These are phyloP conservation scores for Colletotrichum somersetense DNA, from an alignment of 2,329 filamentous ascomycete genomes.

Conservation along the genomic window DNA sequence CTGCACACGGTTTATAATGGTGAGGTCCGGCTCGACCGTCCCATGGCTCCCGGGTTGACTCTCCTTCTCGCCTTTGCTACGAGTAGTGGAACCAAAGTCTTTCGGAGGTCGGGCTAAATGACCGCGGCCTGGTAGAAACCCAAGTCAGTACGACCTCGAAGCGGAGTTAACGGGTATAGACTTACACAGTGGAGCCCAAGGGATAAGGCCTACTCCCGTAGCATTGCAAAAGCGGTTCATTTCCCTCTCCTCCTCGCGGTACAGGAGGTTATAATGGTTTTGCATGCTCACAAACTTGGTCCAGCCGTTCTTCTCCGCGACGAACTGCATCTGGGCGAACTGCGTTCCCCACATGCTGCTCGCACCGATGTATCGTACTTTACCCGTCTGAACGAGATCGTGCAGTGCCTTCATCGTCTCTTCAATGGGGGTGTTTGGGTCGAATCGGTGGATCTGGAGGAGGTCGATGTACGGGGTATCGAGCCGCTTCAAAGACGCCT, in stretches of 20 bases:
- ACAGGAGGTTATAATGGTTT: constrained; percentile 66
- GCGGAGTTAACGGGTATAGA: too few species aligned
- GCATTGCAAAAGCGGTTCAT: constrained; percentile 58
- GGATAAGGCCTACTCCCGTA: constrained; percentile 58
- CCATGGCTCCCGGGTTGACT: constrained; percentile 47
- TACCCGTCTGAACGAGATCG: constrained; percentile 68
- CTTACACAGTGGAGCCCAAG: constrained; percentile 44
- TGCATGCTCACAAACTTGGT: constrained; percentile 71
- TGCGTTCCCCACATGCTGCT: constrained; percentile 63
- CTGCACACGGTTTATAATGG: constrained; percentile 55
- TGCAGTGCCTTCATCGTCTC: constrained; percentile 75
- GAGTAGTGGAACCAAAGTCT: constrained; percentile 42
- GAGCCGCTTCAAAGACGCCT: constrained; percentile 67
- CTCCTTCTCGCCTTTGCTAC: constrained; percentile 51
- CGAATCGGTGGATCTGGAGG: constrained; percentile 71
- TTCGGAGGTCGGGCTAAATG: constrained; percentile 48
- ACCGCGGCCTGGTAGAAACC: constrained; percentile 43
- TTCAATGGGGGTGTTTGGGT: constrained; percentile 62
- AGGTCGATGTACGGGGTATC: constrained; percentile 70
- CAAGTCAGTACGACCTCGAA: not conserved
- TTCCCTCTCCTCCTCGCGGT: constrained; percentile 68
- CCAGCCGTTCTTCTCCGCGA: constrained; percentile 66
- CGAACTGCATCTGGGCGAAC: constrained; percentile 63
- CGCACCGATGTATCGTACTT: constrained; percentile 68
- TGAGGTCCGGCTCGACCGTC: constrained; percentile 51